Base-by-base conservation (phyloP, 805 yeast genomes). In the Schwanniomyces pseudopolymorphus region DNA sequence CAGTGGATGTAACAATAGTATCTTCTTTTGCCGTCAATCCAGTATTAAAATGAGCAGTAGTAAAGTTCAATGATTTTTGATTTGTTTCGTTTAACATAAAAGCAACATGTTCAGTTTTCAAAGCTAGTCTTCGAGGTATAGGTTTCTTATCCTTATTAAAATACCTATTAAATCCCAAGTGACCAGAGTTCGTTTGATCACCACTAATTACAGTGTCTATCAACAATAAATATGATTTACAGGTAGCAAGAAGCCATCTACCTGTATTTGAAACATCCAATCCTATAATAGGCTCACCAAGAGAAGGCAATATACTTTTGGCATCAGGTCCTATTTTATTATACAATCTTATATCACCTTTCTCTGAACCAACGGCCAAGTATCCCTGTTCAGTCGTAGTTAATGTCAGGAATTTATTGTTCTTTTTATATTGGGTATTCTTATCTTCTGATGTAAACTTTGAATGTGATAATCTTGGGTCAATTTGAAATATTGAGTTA, bases 181-280 rank as follows among this genome's bases (percentile, higher is more conserved):
- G 61, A 16, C 87, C 87, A 3, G 70, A 73, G 56, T 84, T 73
- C 56, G 76, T 76, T 53, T 59, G 66, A 40, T 89, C 90, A 3
- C 74, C 77, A 47, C 80, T 81, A 47, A 85, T 81, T 33, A 74
- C 69, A 11, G 83, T 71, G 64, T 89, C 94, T 49, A 89, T 73
- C 39, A 90, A 73, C 44, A 90, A 69, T 50, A 90, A 66, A 58
- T 87, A 87, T 1, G 81, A 79, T 56, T 77, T 74, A 69, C 92
- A 87, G 0, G 96, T 90, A 1, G 90, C 94, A 48, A 90, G 69
- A 36, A 89, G 58, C 85, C 89, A 90, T 54, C 80, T 74, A 49
- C 96, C 96, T 61, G 87, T 91, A 17, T 85, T 79, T 5, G 95
- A 82, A 1, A 80, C 81, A 48, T 87, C 91, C 16, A 87, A 55